Percentiles rank a stretch among this genome's conserved stretches.
These are phyloP conservation scores for Corymbia calophylla DNA, from an alignment of 441 rosid genomes.

Conservation along the genomic window DNA sequence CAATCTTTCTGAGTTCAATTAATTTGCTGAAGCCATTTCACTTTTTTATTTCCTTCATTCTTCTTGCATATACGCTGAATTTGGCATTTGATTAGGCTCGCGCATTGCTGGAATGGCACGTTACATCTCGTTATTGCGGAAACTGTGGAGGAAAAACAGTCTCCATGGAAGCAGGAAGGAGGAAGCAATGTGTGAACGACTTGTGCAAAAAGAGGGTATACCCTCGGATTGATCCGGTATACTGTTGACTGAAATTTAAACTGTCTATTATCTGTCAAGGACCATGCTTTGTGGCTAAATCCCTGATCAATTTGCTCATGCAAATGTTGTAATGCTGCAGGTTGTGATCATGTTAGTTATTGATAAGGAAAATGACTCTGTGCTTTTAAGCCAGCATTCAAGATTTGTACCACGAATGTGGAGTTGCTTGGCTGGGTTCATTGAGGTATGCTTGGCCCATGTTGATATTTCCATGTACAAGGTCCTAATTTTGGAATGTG, in stretches of 20 bases:
- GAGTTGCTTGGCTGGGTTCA: slow-evolving; percentile 95
- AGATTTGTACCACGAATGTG: slow-evolving; percentile 86
- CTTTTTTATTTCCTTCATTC: not conserved
- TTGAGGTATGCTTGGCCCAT: slow-evolving; percentile 45
- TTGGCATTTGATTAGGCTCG: slow-evolving; percentile 45
- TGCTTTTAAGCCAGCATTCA: slow-evolving; percentile 69
- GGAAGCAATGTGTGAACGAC: slow-evolving; percentile 63
- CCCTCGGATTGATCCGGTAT: slow-evolving; percentile 92
- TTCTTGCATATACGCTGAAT: not conserved
- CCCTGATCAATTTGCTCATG: not conserved
- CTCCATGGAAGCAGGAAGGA: slow-evolving; percentile 74
- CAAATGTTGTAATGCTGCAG: slow-evolving; percentile 21
- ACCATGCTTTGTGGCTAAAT: not conserved
- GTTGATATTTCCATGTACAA: not conserved
- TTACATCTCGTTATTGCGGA: slow-evolving; percentile 61
- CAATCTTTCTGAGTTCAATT: not conserved
- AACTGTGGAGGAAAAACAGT: slow-evolving; percentile 57
- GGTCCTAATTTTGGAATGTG: not conserved
- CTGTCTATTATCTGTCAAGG: not conserved
- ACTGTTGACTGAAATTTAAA: slow-evolving; percentile 5
- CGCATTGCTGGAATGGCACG: slow-evolving; percentile 90
- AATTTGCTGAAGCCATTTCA: not conserved
- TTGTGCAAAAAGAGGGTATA: slow-evolving; percentile 60
- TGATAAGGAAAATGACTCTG: slow-evolving; percentile 74
- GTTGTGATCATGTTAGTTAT: slow-evolving; percentile 94